These are phyloP conservation scores for Chrysochromulina tobinii DNA, from an alignment of 78 protist species.

Conservation along the genomic window DNA sequence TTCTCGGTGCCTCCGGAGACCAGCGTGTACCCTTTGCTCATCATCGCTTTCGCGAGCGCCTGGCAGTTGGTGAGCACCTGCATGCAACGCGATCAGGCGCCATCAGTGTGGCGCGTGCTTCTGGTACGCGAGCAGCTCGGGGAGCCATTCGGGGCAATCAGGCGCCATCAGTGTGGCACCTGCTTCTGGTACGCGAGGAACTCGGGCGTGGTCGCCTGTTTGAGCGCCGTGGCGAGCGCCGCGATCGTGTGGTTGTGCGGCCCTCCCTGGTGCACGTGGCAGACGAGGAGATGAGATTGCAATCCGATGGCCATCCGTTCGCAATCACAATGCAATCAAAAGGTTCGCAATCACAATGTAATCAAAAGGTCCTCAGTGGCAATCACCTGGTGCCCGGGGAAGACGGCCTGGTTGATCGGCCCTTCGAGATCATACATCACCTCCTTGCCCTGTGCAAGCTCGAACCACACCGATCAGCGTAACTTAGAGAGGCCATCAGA, in stretches of 20 bases:
- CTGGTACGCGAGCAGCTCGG: conserved; percentile 70
- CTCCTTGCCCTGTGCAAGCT: conserved; percentile 14
- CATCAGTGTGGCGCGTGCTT: conserved; percentile 25
- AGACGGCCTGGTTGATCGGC: conserved; percentile 74
- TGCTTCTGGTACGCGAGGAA: conserved; percentile 65
- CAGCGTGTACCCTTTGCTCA: background rate
- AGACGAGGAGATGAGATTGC: conserved; percentile 40
- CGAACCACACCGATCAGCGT: background rate
- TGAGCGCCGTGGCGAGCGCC: conserved; percentile 77
- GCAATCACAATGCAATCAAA: background rate
- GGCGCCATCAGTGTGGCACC: conserved; percentile 9
- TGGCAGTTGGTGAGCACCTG: background rate
- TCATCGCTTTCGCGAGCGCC: background rate
- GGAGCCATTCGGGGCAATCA: background rate
- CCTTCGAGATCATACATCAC: conserved; percentile 61
- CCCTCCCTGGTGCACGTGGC: conserved; percentile 89
- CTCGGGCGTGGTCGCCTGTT: conserved; percentile 63
- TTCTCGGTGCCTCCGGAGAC: conserved; percentile 82
- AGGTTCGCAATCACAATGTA: background rate
- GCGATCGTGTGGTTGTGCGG: conserved; percentile 90
- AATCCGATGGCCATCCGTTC: background rate
- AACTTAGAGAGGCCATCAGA: background rate
- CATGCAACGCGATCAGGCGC: background rate
- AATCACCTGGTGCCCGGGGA: conserved; percentile 70
- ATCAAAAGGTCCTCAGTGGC: background rate